Conservation (phyloP, 2,329 filamentous ascomycete genomes). For the Penicillium sp. region DNA sequence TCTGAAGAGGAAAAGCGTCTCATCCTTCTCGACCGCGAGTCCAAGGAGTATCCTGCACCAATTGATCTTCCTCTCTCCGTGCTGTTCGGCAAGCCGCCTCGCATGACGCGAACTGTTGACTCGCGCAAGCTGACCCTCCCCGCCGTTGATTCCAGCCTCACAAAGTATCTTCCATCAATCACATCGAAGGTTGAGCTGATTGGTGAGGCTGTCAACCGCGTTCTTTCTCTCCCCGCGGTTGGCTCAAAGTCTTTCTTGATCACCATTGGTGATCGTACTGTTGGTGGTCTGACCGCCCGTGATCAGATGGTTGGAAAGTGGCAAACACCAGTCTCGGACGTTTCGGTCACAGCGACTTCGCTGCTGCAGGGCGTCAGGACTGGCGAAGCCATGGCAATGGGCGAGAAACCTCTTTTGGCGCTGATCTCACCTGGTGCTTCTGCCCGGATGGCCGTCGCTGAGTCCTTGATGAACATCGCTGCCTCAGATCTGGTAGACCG, state of each 20-base stretch:
- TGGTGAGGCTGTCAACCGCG: slow-evolving; percentile 69
- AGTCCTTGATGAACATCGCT: slow-evolving; percentile 87
- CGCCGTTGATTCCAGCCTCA: slow-evolving; percentile 69
- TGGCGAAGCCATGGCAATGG: slow-evolving; percentile 97
- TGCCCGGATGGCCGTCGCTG: slow-evolving; percentile 91
- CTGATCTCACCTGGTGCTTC: slow-evolving; percentile 86
- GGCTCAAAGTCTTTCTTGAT: slow-evolving; percentile 98
- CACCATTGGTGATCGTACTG: slow-evolving; percentile 88
- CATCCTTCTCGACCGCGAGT: slow-evolving; percentile 75
- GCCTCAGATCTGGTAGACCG: slow-evolving; percentile 69
- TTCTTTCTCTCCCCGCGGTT: slow-evolving; percentile 79
- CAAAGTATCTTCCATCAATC: slow-evolving; percentile 57
- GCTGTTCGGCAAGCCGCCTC: slow-evolving; percentile 81
- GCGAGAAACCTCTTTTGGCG: slow-evolving; percentile 82
- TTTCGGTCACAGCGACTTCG: slow-evolving; percentile 82
- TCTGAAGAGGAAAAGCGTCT: slow-evolving; percentile 65
- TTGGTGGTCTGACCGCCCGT: slow-evolving; percentile 79
- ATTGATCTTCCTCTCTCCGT: slow-evolving; percentile 87
- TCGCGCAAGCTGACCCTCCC: slow-evolving; percentile 63
- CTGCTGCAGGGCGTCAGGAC: slow-evolving; percentile 66
- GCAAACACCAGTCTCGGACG: slow-evolving; percentile 91
- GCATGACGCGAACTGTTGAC: slow-evolving; percentile 67
- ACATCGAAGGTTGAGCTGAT: slow-evolving; percentile 45
- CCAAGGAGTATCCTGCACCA: slow-evolving; percentile 64
- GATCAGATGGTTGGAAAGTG: slow-evolving; percentile 97